Percentiles rank a stretch among this genome's conserved stretches.
These are phyloP conservation scores for Aspergillus hortae DNA, from an alignment of 2,329 filamentous ascomycete genomes.

Conservation along the genomic window DNA sequence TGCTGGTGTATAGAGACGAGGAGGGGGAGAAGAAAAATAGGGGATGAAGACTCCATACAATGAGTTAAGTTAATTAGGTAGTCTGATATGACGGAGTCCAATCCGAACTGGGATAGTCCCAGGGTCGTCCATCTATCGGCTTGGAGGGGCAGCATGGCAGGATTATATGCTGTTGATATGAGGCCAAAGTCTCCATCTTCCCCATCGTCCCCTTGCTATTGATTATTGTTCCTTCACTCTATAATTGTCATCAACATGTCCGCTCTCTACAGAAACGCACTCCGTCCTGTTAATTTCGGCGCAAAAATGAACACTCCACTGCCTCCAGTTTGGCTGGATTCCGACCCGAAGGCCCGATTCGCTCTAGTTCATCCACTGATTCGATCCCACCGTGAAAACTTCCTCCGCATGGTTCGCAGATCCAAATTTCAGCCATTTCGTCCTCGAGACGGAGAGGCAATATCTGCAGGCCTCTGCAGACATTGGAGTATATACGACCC, in stretches of 20 bases:
- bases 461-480: too few species aligned
- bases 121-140: too few species aligned
- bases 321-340: constrained; percentile 6
- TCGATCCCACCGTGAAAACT: constrained; percentile 7
- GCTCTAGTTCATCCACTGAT: constrained; percentile 9
- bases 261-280: not conserved
- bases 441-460: not conserved
- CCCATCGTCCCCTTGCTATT: too few species aligned
- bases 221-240: too few species aligned
- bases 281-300: not conserved
- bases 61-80: not conserved
- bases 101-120: not conserved
- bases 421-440: constrained; percentile 20
- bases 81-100: not conserved
- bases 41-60: not conserved
- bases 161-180: too few species aligned
- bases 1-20: constrained; percentile 1
- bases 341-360: constrained; percentile 2
- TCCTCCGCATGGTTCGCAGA: constrained; percentile 24
- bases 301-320: not conserved
- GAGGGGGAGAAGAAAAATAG: not conserved
- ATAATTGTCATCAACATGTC: too few species aligned
- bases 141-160: too few species aligned
- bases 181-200: too few species aligned
- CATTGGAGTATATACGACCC: too few species aligned